Base-by-base conservation (phyloP, 2,329 filamentous ascomycete genomes). In the Ophiostoma triangulosporum region DNA sequence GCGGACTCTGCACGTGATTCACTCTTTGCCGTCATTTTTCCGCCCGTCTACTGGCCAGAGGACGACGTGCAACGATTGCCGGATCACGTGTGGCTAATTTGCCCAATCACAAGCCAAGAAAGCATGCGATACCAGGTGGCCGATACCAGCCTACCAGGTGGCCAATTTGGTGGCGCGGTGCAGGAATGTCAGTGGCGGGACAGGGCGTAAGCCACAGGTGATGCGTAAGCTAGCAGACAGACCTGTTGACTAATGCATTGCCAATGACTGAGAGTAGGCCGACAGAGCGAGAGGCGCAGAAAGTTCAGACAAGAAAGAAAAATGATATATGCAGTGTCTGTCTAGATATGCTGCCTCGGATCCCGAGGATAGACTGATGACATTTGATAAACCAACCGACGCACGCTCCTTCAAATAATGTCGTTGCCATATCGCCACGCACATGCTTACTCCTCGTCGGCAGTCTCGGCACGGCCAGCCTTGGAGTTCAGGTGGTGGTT, bases 401-500 rank as follows among this genome's bases (percentile, higher is more conserved):
- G 46, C 53, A 33, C 46, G 46, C 46, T 48, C 46, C 46, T 46
- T 14, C 6, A 24, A 20, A 48, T 48, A 48, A 46, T 46, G 24
- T 29, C 24, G 24, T 46, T 55, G 33, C 12, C 17, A 33, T 35
- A 22, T 54, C 33, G 32, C 40, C 40, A 27, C 22, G 24, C 7
- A n/a, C 9, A 22, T 20, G 26, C 48, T 49, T 56, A 55, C 53
- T 59, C 52, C 51, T 60, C 59, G 4, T 49, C 50, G n/a, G 32
- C 69, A 59, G 71, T 71, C 71, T 76, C 73, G 56, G 73, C 73
- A 62, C 83, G 82, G 51, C 85, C 85, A 54, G 76, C 73, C 78
- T 89, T 89, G 62, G 84, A 88, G 77, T 88, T 87, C 64, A 87
- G 74, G 72, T 85, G 88, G 67, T 88, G 76, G 73, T 88, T 89